Base-by-base conservation (phyloP, 306 rosid species). In the Clitoria ternatea region DNA sequence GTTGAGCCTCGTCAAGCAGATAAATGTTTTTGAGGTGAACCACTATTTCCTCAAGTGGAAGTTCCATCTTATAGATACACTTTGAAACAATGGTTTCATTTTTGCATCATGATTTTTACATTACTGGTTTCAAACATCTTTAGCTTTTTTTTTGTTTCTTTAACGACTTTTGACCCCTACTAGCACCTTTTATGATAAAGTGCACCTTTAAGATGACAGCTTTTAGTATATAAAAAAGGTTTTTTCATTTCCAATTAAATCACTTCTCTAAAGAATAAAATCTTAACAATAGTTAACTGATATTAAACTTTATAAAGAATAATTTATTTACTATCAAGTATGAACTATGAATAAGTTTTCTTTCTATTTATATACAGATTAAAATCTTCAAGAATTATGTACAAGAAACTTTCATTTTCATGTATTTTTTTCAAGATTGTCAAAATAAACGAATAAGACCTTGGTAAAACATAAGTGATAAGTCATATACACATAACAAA, bases 1-100 rank as follows among this genome's bases (percentile, higher is more conserved):
- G 96, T 95, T 69, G 97, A 87, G 90, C 99, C 99, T 15, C 83
- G 96, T 6, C 49, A 77, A 82, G 70, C 83, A 8, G 89, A 89
- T 54, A 49, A 63, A 53, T 76, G 88, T 69, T 85, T 73, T 71
- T 69, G 62, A 88, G 97, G 92, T 86, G 72, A 6, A 48, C 24
- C 43, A n/a, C 10, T 37, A 15, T 69, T 45, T 45, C 40, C 60
- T 61, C 39, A 61, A 56, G n/a, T 61, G 75, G 71, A 39, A 55
- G 39, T 79, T 59, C 10, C 13, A 4, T 53, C 35, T 30, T 3
- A 68, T 26, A 22, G n/a, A 52, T 37, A 54, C 61, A 55, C 13
- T 54, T 52, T 4, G 17, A 49, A 59, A 2, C n/a, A 33, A 40
- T 50, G 39, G 27, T 61, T 77, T 15, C 56, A 19, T 39, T 55